Evolutionary conservation across 139 green algal species (phyloP).

Genomic region (Chlorella sp.): DNA sequence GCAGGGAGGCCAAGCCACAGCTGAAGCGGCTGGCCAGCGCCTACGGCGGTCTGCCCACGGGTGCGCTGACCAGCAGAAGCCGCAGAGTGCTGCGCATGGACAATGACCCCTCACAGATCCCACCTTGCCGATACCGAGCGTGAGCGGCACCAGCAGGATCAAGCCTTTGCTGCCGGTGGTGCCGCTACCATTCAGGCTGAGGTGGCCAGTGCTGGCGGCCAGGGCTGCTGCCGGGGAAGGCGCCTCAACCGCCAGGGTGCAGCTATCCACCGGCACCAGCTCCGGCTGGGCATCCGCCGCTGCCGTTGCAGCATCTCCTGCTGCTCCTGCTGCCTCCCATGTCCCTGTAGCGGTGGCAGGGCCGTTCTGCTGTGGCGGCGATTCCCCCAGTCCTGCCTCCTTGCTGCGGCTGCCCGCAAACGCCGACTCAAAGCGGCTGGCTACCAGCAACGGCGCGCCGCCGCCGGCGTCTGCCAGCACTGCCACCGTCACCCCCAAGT

Average conservation of each 20-base stretch:
- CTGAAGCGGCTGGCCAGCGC: no score
- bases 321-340: constrained; percentile 6
- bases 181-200: neutral
- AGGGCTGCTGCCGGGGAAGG: neutral
- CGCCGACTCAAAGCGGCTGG: constrained; percentile 27
- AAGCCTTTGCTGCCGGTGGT: constrained; percentile 28
- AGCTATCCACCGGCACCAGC: constrained; percentile 15
- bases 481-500: constrained; percentile 56
- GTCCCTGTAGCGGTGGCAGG: no score
- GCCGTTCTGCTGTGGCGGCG: neutral
- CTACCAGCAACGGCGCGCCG: constrained; percentile 74
- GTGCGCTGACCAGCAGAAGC: no score
- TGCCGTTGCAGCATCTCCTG: constrained; percentile 1
- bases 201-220: neutral
- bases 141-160: constrained; percentile 87
- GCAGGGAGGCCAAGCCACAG: no score
- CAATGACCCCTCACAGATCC: no score
- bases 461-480: constrained; percentile 79
- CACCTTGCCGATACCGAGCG: constrained; percentile 85
- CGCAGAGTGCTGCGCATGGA: no score
- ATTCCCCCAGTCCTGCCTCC: neutral
- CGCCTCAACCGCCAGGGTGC: neutral
- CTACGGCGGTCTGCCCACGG: no score
- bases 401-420: neutral
- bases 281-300: neutral